These are phyloP conservation scores for Pichia scutulata DNA, from an alignment of 805 yeast genomes.

Conservation along the genomic window DNA sequence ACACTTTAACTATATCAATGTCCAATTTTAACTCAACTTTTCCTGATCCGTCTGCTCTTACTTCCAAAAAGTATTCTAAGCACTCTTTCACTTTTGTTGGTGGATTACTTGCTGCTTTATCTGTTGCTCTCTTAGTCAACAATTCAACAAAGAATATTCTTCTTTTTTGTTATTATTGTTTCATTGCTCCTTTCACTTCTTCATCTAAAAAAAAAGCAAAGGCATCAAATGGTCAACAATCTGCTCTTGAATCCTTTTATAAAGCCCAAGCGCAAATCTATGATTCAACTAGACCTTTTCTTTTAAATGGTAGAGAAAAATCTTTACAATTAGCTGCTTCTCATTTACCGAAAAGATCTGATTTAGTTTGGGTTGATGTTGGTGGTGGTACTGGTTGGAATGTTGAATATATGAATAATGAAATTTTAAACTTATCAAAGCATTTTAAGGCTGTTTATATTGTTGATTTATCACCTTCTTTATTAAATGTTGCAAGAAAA, in stretches of 20 bases:
- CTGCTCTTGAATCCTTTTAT: conserved; percentile 62
- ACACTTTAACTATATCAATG: background rate
- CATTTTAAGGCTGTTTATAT: conserved; percentile 61
- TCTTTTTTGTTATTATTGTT: conserved; percentile 42
- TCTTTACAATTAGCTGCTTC: conserved; percentile 52
- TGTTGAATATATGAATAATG: conserved; percentile 63
- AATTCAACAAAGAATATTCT: background rate
- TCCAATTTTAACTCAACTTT: background rate
- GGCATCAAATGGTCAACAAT: conserved; percentile 41
- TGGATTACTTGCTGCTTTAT: background rate
- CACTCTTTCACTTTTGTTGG: background rate
- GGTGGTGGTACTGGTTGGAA: conserved; percentile 88
- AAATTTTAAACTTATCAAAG: conserved; percentile 36
- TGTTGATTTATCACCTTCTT: conserved; percentile 70
- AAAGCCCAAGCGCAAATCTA: conserved; percentile 70
- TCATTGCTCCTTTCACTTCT: conserved; percentile 48
- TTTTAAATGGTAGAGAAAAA: conserved; percentile 64
- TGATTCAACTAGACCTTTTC: conserved; percentile 58
- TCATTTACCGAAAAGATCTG: conserved; percentile 38
- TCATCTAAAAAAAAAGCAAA: conserved; percentile 21
- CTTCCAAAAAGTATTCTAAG: background rate
- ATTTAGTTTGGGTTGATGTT: conserved; percentile 66
- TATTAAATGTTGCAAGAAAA: conserved; percentile 62
- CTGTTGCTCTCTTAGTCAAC: background rate
- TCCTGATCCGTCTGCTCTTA: background rate